Base-by-base conservation (phyloP, 352 stramenopile species). In the Elongisporangium undulatum region DNA sequence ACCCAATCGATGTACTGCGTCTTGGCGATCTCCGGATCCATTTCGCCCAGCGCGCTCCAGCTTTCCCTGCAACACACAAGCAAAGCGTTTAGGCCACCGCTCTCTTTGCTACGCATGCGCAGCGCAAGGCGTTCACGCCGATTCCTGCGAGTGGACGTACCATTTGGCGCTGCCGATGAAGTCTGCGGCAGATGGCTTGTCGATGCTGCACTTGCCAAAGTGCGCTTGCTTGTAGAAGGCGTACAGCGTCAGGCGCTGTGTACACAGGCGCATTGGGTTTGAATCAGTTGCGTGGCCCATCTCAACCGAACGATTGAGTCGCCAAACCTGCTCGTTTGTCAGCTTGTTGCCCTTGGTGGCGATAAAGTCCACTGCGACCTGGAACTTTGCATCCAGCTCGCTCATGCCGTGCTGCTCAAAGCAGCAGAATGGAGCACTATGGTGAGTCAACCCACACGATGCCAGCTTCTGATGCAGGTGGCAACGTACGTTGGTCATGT, bases 201-300 rank as follows among this genome's bases (percentile, higher is more conserved):
- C 72, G 12, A 72, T 56, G 10, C 59, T 75, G 66, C 80, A 90
- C 34, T 64, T 71, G 57, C 80, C 83, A 53, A 82, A 75, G 17
- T 76, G 72, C 21, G 80, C 80, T 82, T 92, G 83, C 69, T 92
- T 92, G 71, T 83, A 92, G 53, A 92, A 89, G 52, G 83, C 83
- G 64, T 92, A 92, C 55, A 92, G 60, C 53, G 78, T 87, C 67
- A 90, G 59, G 66, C 73, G 74, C 80, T 90, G 29, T 21, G n/a
- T 22, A 26, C 4, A 66, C n/a, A 34, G 49, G n/a, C 48, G 13
- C 22, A n/a, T 16, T 3, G 19, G 0, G 8, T 54, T 19, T 22
- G 48, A 45, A 34, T n/a, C 54, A 51, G 12, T 24, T 24, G 19
- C 19, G 49, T 26, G 49, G 19, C 22, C 22, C 22, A 53, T 53